Base-by-base conservation (phyloP, 768 basidiomycete genomes). In the Filobasidium floriforme region DNA sequence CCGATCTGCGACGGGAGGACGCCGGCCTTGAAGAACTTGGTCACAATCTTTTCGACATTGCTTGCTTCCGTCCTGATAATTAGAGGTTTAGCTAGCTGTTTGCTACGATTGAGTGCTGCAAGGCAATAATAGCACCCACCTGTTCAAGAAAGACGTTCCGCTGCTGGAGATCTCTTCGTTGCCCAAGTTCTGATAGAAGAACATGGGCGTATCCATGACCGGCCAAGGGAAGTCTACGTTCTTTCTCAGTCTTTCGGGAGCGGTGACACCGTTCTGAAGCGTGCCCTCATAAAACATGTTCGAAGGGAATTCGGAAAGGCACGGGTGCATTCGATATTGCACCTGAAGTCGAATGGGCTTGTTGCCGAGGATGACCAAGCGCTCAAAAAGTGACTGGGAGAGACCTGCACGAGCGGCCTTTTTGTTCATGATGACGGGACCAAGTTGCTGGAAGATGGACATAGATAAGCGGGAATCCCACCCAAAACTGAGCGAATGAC, bases 271-370 rank as follows among this genome's bases (percentile, higher is more conserved):
- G 76, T 99, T 99, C 80, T 99, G 96, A 29, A 99, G 80, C 0
- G 94, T 94, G 26, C 96, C 96, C 77, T 99, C 96, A 79, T 99
- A 99, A 82, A 99, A 98, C 96, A 99, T 99, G 80, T 99, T 99
- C 66, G 92, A 94, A 1, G 96, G 94, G 82, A 99, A 99, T 80
- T 98, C 93, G 52, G 96, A 98, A 62, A 98, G 83, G 78, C 94
- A 98, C 9, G 96, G 96, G 77, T 99, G 96, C 96, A 99, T 99
- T 79, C 96, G 93, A 76, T 99, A 99, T 80, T 99, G 96, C 32
- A 99, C 96, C 80, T 98, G 94, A 32, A 99, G 86, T 63, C 96
- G 92, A 75, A 99, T 99, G 24, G 96, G 96, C 32, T 92, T 85
- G 79, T 99, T 99, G 40, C 88, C 87, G 66, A 98, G 87, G 54